These are phyloP conservation scores for Debaryomyces prosopidis DNA, from an alignment of 805 yeast genomes.

Conservation along the genomic window DNA sequence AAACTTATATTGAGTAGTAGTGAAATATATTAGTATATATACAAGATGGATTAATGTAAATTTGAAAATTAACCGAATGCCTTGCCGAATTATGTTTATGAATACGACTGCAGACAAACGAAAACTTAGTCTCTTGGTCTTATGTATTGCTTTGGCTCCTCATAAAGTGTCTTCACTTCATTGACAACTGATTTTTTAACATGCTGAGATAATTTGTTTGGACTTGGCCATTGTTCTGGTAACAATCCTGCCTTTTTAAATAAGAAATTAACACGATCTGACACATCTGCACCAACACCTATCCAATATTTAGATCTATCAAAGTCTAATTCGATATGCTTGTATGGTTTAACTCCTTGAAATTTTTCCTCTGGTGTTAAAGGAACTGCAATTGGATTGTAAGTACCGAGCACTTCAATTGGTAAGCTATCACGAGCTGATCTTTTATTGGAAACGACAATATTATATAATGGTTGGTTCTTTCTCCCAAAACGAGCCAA, in stretches of 20 bases:
- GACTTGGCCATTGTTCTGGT: slow-evolving; percentile 58
- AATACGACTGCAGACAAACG: neutral
- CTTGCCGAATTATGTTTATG: neutral
- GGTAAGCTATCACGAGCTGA: slow-evolving; percentile 88
- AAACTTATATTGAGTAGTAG: neutral
- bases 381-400: slow-evolving; percentile 79
- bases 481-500: slow-evolving; percentile 91
- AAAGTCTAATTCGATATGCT: slow-evolving; percentile 83
- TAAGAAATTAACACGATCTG: slow-evolving; percentile 73
- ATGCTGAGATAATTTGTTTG: slow-evolving; percentile 38
- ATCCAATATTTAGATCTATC: slow-evolving; percentile 93
- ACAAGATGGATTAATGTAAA: slow-evolving; percentile 4
- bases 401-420: slow-evolving; percentile 93
- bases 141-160: slow-evolving; percentile 32
- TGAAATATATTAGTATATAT: slow-evolving; percentile 6
- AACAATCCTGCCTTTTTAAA: slow-evolving; percentile 77
- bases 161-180: slow-evolving; percentile 25
- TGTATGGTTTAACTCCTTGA: slow-evolving; percentile 59
- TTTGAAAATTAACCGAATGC: neutral
- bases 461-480: slow-evolving; percentile 85
- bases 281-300: slow-evolving; percentile 95
- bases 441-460: slow-evolving; percentile 77
- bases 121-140: slow-evolving; percentile 29
- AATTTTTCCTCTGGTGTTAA: slow-evolving; percentile 60
- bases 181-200: slow-evolving; percentile 30